Evolutionary conservation across 2,329 filamentous ascomycete genomes (phyloP).

Genomic region (Cladosporium velox): DNA sequence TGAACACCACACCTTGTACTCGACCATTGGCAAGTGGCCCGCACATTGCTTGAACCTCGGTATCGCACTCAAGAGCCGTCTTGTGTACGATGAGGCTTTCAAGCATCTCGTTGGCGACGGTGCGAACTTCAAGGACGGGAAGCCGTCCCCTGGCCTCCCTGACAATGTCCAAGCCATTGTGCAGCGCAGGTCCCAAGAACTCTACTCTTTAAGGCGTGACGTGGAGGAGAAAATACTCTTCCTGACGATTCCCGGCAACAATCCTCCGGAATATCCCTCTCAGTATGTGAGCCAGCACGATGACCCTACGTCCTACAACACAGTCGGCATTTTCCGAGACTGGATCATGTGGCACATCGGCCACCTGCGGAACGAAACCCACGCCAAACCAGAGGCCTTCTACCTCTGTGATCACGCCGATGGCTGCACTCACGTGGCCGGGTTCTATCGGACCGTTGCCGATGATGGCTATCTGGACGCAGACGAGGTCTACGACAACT

Average conservation of each 20-base stretch:
- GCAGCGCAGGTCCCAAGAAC: conserved; percentile 24
- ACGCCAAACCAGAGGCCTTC: not conserved
- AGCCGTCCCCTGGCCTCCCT: conserved; percentile 2
- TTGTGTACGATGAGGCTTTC: conserved; percentile 41
- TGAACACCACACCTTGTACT: conserved; percentile 23
- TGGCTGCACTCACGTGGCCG: conserved; percentile 20
- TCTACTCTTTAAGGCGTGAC: conserved; percentile 26
- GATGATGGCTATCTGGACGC: no score
- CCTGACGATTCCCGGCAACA: no score
- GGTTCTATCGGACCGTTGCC: no score
- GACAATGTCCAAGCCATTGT: conserved; percentile 26
- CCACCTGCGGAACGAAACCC: not conserved
- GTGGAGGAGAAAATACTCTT: conserved; percentile 28
- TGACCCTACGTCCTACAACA: conserved; percentile 32
- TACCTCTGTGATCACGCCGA: conserved; percentile 22
- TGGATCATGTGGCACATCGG: conserved; percentile 31
- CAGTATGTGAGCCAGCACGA: conserved; percentile 18
- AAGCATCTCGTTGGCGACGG: conserved; percentile 40
- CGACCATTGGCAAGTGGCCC: conserved; percentile 32
- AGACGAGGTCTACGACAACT: conserved; percentile 29
- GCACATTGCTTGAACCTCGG: conserved; percentile 39
- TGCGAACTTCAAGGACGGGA: conserved; percentile 26
- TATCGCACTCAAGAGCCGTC: conserved; percentile 31
- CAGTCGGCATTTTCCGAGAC: conserved; percentile 38
- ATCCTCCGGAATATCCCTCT: no score